Base-by-base conservation (phyloP, 495 filamentous ascomycete species). In the Penicillium pancosmium region DNA sequence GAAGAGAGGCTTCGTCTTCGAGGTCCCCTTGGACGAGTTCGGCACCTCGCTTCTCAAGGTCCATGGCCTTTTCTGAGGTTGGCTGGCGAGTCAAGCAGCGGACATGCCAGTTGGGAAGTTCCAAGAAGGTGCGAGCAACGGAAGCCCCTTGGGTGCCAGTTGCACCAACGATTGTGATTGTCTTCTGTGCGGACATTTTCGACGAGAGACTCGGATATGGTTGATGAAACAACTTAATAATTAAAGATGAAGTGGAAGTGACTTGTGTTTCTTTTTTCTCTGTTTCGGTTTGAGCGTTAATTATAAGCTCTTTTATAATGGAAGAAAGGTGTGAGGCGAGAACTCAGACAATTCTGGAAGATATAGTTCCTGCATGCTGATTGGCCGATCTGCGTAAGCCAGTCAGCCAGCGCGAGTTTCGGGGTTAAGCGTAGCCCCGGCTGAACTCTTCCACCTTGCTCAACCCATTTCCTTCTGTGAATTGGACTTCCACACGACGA, bases 101-200 rank as follows among this genome's bases (percentile, higher is more conserved):
- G 31, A 82, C 70, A 33, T 70, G 57, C 71, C 75, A 82, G 31
- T 57, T 55, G 18, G 73, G 64, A 7, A 73, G 57, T 15, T 41
- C 33, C 46, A 78, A 68, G 55, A 81, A 74, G 21, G 67, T 61
- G 10, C 64, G 55, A 23, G 76, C 73, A 11, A 82, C 75, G 8
- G 79, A 81, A n/a, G 69, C 73, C 33, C 80, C 80, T 69, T 86
- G 86, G 13, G 77, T 74, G 18, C 70, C 72, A 8, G 68, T 71
- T n/a, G 70, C 65, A 33, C 72, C 72, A 47, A 71, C 60, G 10
- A 74, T 55, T 12, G 62, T 63, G 40, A 74, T 69, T 36, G 52
- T 67, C 54, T 71, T 72, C 27, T 55, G 55, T 8, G 51, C 16
- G 19, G 41, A 36, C 57, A 59, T 59, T 16, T 53, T 53, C 27